phyloP scores from a whole-genome alignment of 345 rosid species.

The Tarenaya hassleriana region DNA sequence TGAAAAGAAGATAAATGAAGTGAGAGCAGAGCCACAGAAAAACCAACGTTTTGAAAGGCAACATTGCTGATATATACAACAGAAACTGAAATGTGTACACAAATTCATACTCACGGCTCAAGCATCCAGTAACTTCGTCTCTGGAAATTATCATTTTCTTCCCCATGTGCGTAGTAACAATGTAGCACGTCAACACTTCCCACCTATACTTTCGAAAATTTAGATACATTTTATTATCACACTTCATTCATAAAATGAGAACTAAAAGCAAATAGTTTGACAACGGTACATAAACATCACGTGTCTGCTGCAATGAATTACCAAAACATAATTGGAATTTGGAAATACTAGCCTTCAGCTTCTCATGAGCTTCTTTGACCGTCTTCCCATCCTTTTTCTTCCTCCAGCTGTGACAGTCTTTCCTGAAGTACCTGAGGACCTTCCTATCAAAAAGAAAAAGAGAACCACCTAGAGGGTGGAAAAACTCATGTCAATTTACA shows the following conservation, averaged over 20 bases:
- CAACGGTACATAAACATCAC: not conserved
- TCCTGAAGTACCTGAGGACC: conserved; percentile 75
- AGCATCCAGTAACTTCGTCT: conserved; percentile 96
- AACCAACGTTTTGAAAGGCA: conserved; percentile 1
- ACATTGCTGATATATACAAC: not conserved
- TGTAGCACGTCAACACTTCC: conserved; percentile 88
- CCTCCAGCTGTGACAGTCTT: conserved; percentile 90
- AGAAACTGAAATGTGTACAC: conserved; percentile 3
- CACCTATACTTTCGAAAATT: conserved; percentile 35
- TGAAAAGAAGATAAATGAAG: not conserved
- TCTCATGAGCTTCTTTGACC: conserved; percentile 95
- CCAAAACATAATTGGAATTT: too few species aligned
- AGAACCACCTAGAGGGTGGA: conserved; percentile 66
- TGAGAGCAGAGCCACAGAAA: conserved; percentile 7
- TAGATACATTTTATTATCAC: not conserved
- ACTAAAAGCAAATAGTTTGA: not conserved
- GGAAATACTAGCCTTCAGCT: conserved; percentile 79
- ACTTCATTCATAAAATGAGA: not conserved
- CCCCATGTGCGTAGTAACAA: conserved; percentile 96
- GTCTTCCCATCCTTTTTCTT: conserved; percentile 96
- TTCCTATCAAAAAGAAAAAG: conserved; percentile 81
- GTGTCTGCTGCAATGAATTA: conserved; percentile 1
- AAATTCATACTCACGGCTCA: conserved; percentile 51
- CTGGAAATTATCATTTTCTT: conserved; percentile 74
- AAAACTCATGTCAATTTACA: conserved; percentile 21